These are phyloP conservation scores for Suillus variegatus DNA, from an alignment of 768 basidiomycete genomes.

Conservation along the genomic window DNA sequence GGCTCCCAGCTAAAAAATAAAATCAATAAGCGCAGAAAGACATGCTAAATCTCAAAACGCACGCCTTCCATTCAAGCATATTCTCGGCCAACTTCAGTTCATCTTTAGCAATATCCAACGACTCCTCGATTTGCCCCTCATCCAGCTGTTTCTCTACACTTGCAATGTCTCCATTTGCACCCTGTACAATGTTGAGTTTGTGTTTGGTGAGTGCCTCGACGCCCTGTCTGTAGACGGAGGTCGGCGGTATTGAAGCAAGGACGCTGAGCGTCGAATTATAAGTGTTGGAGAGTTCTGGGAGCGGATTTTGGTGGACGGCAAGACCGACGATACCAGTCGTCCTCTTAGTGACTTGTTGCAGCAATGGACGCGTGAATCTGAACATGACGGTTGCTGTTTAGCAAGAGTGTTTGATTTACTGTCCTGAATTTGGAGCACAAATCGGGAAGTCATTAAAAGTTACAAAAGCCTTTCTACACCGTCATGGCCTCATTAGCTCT, in stretches of 20 bases:
- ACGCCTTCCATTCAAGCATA: slow-evolving; percentile 98
- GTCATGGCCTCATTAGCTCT: slow-evolving; percentile 45
- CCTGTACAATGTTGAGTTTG: slow-evolving; percentile 73
- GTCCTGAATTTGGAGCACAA: slow-evolving; percentile 5
- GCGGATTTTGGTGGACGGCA: slow-evolving; percentile 78
- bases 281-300: slow-evolving; percentile 73
- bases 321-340: slow-evolving; percentile 90
- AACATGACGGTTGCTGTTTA: slow-evolving; percentile 55
- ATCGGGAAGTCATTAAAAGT: slow-evolving; percentile 1
- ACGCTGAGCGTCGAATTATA: slow-evolving; percentile 77
- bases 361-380: slow-evolving; percentile 71
- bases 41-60: slow-evolving; percentile 38
- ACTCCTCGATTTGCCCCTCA: slow-evolving; percentile 87
- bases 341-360: slow-evolving; percentile 63
- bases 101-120: slow-evolving; percentile 77
- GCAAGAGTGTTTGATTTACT: slow-evolving; percentile 14
- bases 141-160: slow-evolving; percentile 73
- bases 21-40: slow-evolving; percentile 10
- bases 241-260: slow-evolving; percentile 70
- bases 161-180: slow-evolving; percentile 63
- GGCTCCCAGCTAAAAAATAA: slow-evolving; percentile 75
- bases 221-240: slow-evolving; percentile 88
- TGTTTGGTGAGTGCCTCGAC: slow-evolving; percentile 82
- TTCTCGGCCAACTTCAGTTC: slow-evolving; percentile 76
- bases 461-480: slow-evolving; percentile 12